Evolutionary conservation across 495 filamentous ascomycete species (phyloP), one percentile per base, ranked within the genome.

Genomic region (Mycothermus thermophilus): DNA sequence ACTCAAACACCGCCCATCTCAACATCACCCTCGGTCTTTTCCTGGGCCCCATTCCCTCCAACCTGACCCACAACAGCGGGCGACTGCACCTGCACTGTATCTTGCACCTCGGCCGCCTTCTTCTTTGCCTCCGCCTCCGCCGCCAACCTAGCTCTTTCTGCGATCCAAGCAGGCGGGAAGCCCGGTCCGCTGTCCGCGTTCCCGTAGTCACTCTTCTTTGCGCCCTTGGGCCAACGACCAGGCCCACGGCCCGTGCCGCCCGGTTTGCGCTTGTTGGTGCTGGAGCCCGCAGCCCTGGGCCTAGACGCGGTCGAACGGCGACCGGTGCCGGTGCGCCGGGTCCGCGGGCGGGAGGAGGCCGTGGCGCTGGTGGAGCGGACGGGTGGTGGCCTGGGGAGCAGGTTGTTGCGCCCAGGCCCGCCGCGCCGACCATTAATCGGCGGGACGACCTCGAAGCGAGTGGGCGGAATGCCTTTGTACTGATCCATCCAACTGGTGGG

Each of bases 401-500:
- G 12, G 16, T 8, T 35, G 9, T 35, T 37, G n/a, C 50, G 44
- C n/a, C 53, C 42, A 10, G 52, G 42, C 25, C 54, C 54, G 17
- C 31, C 30, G 14, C 56, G 35, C 16, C 58, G 36, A 38, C 58
- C 50, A 16, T 50, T 54, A 15, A 85, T 62, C 3, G 80, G 79
- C 24, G 86, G 86, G 48, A 80, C 88, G 30, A 93, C 74, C 47
- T 92, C 80, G 54, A 90, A 94, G 38, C 85, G 70, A 21, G 69
- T 77, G 1, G 80, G 69, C 0, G 85, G 83, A 31, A 94, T 85
- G 25, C 64, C 59, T 4, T 52, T 51, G 38, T 68, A 68, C 12
- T 52, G 43, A 14, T 44, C 40, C 14, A 41, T 52, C 64, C 64
- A 69, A 28, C 43, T 46, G 10, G 49, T 43, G 7, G 38, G 17